Evolutionary conservation across 331 rosid genomes (phyloP).

Genomic region (Arachis monticola): DNA sequence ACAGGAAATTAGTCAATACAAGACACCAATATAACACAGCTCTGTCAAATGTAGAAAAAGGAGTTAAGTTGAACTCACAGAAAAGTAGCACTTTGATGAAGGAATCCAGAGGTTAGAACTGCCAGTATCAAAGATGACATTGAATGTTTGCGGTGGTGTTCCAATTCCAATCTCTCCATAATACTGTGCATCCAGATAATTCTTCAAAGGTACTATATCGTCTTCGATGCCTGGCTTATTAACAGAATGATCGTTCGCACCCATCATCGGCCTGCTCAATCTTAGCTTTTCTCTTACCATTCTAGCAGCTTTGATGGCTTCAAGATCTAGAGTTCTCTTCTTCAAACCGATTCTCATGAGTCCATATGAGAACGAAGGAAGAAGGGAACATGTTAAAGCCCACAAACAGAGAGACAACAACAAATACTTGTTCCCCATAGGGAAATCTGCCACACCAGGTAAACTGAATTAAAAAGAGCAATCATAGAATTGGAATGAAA

Average conservation of each 20-base stretch:
- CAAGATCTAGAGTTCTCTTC: constrained; percentile 70
- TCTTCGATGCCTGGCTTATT: constrained; percentile 51
- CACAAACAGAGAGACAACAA: constrained; percentile 57
- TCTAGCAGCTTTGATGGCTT: constrained; percentile 60
- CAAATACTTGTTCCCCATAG: constrained; percentile 61
- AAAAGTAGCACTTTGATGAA: constrained; percentile 81
- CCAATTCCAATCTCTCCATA: constrained; percentile 92
- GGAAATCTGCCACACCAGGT: constrained; percentile 43
- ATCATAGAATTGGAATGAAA: not conserved
- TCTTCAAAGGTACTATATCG: constrained; percentile 63
- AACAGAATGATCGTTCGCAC: constrained; percentile 33
- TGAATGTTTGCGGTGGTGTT: constrained; percentile 81
- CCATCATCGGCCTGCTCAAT: constrained; percentile 33
- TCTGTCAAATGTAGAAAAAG: constrained; percentile 10
- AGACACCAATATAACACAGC: not conserved
- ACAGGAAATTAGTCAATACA: constrained; percentile 29
- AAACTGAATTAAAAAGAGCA: constrained; percentile 1
- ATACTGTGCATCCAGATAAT: constrained; percentile 88
- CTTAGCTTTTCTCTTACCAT: constrained; percentile 47
- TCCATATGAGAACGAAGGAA: constrained; percentile 66
- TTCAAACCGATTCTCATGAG: constrained; percentile 68
- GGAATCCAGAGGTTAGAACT: constrained; percentile 98
- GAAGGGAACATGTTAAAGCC: constrained; percentile 64
- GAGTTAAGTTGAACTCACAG: constrained; percentile 63
- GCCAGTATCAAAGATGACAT: constrained; percentile 87